Conservation (phyloP, 441 rosid genomes). For the Euphorbia corollata region DNA sequence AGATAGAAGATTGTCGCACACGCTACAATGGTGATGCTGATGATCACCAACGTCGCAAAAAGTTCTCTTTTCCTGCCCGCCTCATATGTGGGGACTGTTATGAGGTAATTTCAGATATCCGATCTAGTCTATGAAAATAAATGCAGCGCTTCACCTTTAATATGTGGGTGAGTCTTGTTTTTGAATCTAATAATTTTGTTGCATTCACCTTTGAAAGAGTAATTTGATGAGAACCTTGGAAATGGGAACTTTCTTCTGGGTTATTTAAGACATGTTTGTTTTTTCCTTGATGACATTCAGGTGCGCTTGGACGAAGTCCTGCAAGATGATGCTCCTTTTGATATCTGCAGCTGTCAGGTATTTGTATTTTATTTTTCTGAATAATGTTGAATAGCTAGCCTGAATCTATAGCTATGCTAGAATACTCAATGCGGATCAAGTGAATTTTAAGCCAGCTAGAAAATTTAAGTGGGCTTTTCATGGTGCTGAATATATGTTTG, state of each 20-base stretch:
- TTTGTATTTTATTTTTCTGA: constrained; percentile 7
- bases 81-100: constrained; percentile 90
- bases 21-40: constrained; percentile 95
- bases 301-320: constrained; percentile 67
- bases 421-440: not conserved
- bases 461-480: not conserved
- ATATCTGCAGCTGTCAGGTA: constrained; percentile 96
- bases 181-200: constrained; percentile 4
- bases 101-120: constrained; percentile 48
- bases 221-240: not conserved
- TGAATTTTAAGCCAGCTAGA: not conserved
- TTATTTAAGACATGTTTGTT: constrained; percentile 3
- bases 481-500: not conserved
- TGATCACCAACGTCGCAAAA: constrained; percentile 82
- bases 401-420: not conserved
- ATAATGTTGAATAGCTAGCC: not conserved
- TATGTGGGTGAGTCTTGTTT: not conserved
- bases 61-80: constrained; percentile 89
- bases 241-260: too few relatives aligned
- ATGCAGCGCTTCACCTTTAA: not conserved
- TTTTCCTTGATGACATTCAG: constrained; percentile 41
- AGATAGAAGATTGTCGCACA: constrained; percentile 96
- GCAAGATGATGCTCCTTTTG: constrained; percentile 89
- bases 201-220: not conserved
- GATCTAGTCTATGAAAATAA: not conserved